A percentile compares a stretch with the other conserved stretches of the same genome.
These are phyloP conservation scores for Tylopilus felleus DNA, from an alignment of 768 basidiomycete species.

Conservation along the genomic window DNA sequence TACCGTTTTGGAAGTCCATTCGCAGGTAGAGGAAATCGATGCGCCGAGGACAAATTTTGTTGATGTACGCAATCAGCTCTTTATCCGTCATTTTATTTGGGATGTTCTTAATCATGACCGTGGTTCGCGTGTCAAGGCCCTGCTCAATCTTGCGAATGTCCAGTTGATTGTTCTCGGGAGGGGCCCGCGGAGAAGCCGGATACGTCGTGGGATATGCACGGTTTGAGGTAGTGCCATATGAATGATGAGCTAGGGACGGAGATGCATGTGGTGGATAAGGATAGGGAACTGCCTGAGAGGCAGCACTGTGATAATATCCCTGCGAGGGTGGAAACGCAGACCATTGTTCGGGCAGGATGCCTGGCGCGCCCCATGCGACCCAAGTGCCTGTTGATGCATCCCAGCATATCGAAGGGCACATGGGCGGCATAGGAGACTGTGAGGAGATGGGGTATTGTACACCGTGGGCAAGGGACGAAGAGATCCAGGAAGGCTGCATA, in stretches of 20 bases:
- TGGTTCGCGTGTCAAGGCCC: constrained; percentile 77
- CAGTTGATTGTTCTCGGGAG: constrained; percentile 52
- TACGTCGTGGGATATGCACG: constrained; percentile 24
- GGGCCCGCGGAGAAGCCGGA: constrained; percentile 26
- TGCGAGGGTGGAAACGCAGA: constrained; percentile 25
- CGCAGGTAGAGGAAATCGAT: constrained; percentile 87
- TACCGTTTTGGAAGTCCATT: constrained; percentile 83
- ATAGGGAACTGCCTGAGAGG: constrained; percentile 25
- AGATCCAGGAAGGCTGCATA: constrained; percentile 26
- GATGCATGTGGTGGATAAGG: constrained; percentile 28
- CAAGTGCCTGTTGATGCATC: constrained; percentile 28
- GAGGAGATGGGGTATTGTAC: constrained; percentile 29
- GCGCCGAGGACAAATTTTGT: constrained; percentile 65
- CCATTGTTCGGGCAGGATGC: constrained; percentile 29
- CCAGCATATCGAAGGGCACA: constrained; percentile 30
- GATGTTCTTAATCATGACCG: constrained; percentile 90
- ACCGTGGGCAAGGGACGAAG: constrained; percentile 25
- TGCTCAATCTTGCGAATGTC: constrained; percentile 70
- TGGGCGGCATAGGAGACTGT: constrained; percentile 27
- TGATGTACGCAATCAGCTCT: constrained; percentile 66
- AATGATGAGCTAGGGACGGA: constrained; percentile 18
- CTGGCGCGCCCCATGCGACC: constrained; percentile 30
- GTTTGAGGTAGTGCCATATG: constrained; percentile 16
- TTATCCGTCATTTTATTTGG: constrained; percentile 88
- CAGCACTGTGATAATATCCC: constrained; percentile 26